Evolutionary conservation across 2,329 filamentous ascomycete genomes (phyloP).

Genomic region (Samsoniella hepiali): DNA sequence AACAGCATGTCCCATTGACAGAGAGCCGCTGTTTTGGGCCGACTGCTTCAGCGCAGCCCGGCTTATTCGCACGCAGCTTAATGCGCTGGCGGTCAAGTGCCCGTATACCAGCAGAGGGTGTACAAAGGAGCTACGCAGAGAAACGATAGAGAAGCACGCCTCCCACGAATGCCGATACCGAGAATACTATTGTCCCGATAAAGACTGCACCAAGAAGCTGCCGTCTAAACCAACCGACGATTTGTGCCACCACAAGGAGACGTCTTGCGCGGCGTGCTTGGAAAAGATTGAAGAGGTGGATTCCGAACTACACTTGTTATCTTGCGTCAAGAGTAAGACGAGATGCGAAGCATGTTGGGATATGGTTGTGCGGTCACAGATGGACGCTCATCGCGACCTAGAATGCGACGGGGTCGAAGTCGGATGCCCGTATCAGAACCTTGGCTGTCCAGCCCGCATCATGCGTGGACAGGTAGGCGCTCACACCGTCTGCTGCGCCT

Average conservation of each 20-base stretch:
- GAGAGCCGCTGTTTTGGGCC: slow-evolving; percentile 40
- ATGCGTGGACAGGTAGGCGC: slow-evolving; percentile 38
- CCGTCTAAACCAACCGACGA: slow-evolving; percentile 48
- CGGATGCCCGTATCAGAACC: slow-evolving; percentile 44
- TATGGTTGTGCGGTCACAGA: slow-evolving; percentile 41
- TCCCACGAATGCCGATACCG: slow-evolving; percentile 55
- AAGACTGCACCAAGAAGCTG: slow-evolving; percentile 49
- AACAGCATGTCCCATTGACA: slow-evolving; percentile 55
- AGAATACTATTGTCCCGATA: slow-evolving; percentile 53
- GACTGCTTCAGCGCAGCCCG: slow-evolving; percentile 42
- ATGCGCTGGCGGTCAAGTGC: slow-evolving; percentile 56
- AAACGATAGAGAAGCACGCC: slow-evolving; percentile 54
- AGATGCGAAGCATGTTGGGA: slow-evolving; percentile 49
- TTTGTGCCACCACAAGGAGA: slow-evolving; percentile 53
- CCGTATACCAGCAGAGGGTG: slow-evolving; percentile 53
- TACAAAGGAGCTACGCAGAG: slow-evolving; percentile 46
- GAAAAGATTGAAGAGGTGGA: slow-evolving; percentile 45
- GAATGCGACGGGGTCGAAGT: slow-evolving; percentile 50
- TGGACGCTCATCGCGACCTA: slow-evolving; percentile 45
- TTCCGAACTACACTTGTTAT: slow-evolving; percentile 33
- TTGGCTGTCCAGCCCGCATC: slow-evolving; percentile 35
- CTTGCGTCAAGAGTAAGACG: slow-evolving; percentile 46
- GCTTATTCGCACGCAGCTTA: slow-evolving; percentile 58
- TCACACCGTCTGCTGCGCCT: slow-evolving; percentile 49
- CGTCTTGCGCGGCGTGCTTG: slow-evolving; percentile 54